Evolutionary conservation across 2,329 filamentous ascomycete species (phyloP).

Genomic region (Zymoseptoria ardabiliae): DNA sequence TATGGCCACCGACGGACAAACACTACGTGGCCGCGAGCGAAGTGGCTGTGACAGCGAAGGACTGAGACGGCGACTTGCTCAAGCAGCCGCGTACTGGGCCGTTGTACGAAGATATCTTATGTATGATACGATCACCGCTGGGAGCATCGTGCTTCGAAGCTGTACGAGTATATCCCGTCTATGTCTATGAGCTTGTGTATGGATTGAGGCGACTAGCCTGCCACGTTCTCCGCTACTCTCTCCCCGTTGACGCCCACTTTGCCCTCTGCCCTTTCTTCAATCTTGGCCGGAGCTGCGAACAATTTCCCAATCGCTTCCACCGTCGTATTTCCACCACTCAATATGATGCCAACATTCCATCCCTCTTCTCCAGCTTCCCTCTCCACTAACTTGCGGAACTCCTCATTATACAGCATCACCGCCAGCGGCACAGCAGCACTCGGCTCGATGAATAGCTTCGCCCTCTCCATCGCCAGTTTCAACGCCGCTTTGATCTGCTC

Average conservation of each 20-base stretch:
- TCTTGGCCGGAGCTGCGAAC: slow-evolving; percentile 33
- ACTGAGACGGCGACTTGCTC: background rate
- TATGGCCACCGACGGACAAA: background rate
- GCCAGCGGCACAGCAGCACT: slow-evolving; percentile 79
- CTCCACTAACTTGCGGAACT: slow-evolving; percentile 66
- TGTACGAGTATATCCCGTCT: background rate
- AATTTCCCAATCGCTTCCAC: slow-evolving; percentile 53
- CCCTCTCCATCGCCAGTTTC: slow-evolving; percentile 71
- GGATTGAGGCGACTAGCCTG: slow-evolving; percentile 10
- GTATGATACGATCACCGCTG: background rate
- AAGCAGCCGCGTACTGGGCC: background rate
- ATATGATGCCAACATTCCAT: slow-evolving; percentile 61
- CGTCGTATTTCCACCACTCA: slow-evolving; percentile 59
- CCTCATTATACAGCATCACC: slow-evolving; percentile 75
- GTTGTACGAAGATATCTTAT: background rate
- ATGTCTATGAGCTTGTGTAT: background rate
- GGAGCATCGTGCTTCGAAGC: background rate
- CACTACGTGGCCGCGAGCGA: background rate
- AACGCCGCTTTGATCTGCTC: slow-evolving; percentile 73
- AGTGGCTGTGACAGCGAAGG: background rate
- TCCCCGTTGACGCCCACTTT: slow-evolving; percentile 36
- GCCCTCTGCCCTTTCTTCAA: slow-evolving; percentile 34
- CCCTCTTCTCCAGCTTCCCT: slow-evolving; percentile 61
- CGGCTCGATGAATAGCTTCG: slow-evolving; percentile 89
- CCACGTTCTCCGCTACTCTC: slow-evolving; percentile 41